These are phyloP conservation scores for Microcyclospora tardicrescens DNA, from an alignment of 2,329 filamentous ascomycete genomes.

Conservation along the genomic window DNA sequence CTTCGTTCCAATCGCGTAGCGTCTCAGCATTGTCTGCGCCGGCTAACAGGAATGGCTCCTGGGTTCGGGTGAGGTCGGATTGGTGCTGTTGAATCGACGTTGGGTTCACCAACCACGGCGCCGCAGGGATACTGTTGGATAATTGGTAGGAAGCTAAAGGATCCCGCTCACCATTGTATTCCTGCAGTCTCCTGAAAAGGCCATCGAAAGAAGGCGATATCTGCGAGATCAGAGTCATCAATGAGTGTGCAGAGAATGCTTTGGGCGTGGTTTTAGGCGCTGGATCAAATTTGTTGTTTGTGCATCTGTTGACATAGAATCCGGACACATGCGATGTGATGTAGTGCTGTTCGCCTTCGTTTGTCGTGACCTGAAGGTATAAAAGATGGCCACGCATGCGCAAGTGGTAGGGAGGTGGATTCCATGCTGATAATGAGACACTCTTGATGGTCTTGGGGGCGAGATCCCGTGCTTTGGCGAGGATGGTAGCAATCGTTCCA, in stretches of 20 bases:
- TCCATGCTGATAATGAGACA: conserved; percentile 84
- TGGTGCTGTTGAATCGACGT: conserved; percentile 56
- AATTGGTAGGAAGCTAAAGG: conserved; percentile 89
- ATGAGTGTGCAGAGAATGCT: conserved; percentile 66
- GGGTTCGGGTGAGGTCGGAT: conserved; percentile 73
- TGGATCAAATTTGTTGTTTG: conserved; percentile 89
- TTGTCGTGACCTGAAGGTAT: conserved; percentile 78
- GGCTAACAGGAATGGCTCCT: conserved; percentile 81
- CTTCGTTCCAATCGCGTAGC: conserved; percentile 95
- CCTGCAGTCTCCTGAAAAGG: conserved; percentile 65
- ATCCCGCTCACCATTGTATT: conserved; percentile 73
- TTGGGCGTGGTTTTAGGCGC: conserved; percentile 68
- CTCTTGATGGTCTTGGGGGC: conserved; percentile 84
- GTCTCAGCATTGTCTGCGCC: conserved; percentile 92
- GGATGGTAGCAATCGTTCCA: conserved; percentile 54
- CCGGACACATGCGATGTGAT: conserved; percentile 88
- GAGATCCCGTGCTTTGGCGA: conserved; percentile 52
- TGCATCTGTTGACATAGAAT: conserved; percentile 95
- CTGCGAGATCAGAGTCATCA: conserved; percentile 64
- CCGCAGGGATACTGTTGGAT: conserved; percentile 83
- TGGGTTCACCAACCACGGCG: conserved; percentile 77
- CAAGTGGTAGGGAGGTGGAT: conserved; percentile 83
- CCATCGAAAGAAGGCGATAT: conserved; percentile 73
- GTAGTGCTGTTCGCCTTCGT: conserved; percentile 88
- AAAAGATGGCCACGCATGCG: conserved; percentile 85